phyloP scores from a whole-genome alignment of 257 asterid genomes.

The Fraxinus anomala region DNA sequence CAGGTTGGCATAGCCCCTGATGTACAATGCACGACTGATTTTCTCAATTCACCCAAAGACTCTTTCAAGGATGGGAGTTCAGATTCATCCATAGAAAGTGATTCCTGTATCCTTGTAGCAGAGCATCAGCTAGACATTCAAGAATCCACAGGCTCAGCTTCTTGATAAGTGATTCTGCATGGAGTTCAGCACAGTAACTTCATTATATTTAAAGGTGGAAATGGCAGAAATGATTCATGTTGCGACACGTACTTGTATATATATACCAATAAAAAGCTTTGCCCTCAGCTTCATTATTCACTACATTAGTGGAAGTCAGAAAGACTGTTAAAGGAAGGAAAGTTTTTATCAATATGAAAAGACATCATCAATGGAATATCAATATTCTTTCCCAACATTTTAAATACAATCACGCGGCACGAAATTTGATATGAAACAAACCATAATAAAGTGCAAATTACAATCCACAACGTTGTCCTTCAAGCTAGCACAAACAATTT shows the following conservation, averaged over 20 bases:
- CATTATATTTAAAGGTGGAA: neutral
- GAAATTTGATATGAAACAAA: no score
- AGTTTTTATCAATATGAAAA: no score
- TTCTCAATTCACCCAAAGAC: conserved; percentile 55
- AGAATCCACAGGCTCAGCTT: conserved; percentile 63
- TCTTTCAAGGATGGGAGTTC: conserved; percentile 39
- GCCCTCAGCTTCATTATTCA: no score
- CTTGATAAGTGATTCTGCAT: conserved; percentile 37
- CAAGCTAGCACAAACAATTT: no score
- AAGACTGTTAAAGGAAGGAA: no score
- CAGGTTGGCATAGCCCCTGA: conserved; percentile 89
- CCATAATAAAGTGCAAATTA: no score
- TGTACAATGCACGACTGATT: conserved; percentile 70
- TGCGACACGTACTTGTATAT: neutral
- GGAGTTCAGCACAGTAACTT: neutral
- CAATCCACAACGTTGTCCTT: no score
- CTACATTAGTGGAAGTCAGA: no score
- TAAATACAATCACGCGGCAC: no score
- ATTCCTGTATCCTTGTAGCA: conserved; percentile 83
- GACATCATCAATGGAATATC: no score
- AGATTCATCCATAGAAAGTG: conserved; percentile 60
- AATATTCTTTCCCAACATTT: no score
- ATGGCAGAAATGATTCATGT: neutral
- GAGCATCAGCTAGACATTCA: conserved; percentile 84
- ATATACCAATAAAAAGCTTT: neutral